phyloP scores from a whole-genome alignment of 2,329 filamentous ascomycete genomes.

The Helotiales sp. region DNA sequence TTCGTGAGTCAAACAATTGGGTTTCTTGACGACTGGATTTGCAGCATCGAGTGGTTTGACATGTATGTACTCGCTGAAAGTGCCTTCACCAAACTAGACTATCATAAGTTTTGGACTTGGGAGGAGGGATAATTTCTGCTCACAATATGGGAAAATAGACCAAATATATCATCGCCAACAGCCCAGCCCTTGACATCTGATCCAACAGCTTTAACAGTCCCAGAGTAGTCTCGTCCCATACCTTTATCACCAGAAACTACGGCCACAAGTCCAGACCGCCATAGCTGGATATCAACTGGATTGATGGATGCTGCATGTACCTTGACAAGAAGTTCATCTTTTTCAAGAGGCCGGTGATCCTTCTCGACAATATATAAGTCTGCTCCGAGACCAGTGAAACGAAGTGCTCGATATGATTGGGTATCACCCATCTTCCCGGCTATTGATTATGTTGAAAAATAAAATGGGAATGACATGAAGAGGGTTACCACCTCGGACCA shows the following conservation, averaged over 20 bases:
- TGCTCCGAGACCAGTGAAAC: conserved; percentile 20
- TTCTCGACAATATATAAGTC: conserved; percentile 25
- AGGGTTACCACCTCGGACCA: not conserved
- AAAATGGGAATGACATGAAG: not conserved
- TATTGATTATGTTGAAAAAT: not conserved
- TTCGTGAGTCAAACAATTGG: conserved; percentile 41
- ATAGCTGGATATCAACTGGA: conserved; percentile 33
- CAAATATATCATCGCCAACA: conserved; percentile 40
- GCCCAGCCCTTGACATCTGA: conserved; percentile 33
- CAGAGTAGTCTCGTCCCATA: conserved; percentile 34
- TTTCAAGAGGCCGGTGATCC: conserved; percentile 22
- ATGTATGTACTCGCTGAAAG: conserved; percentile 32
- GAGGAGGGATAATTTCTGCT: conserved; percentile 2
- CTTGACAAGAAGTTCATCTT: conserved; percentile 30
- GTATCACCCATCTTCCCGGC: conserved; percentile 17
- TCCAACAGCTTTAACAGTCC: conserved; percentile 37
- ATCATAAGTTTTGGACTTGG: not conserved
- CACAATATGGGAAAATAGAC: conserved; percentile 32
- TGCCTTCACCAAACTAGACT: conserved; percentile 31
- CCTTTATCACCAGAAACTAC: conserved; percentile 32
- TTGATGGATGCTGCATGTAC: conserved; percentile 34
- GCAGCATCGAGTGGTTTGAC: conserved; percentile 28
- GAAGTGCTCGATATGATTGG: conserved; percentile 22
- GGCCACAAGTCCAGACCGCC: conserved; percentile 26
- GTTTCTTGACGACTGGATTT: conserved; percentile 37